Evolutionary conservation across 2,329 filamentous ascomycete species (phyloP), one percentile per base, ranked within the genome.

Genomic region (Teratosphaeria nubilosa): DNA sequence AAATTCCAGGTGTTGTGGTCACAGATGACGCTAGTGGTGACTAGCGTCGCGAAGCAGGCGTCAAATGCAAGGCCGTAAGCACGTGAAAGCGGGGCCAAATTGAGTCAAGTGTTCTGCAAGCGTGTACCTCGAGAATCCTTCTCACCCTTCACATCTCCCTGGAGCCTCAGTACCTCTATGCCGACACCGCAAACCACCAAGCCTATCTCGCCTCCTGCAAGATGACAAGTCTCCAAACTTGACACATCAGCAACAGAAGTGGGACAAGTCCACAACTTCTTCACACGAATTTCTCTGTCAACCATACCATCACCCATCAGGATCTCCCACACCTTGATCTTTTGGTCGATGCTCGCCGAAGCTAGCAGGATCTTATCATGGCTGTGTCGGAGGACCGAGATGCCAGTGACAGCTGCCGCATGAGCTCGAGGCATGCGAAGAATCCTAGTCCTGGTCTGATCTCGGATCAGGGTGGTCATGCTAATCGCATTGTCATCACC

Each of bases 401-500:
- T 70, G 2, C 72, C 74, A 4, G 87, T 91, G 51, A 91, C 77
- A 1, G 87, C 86, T 1, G 87, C 87, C 0, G 86, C 84, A 66
- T 94, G 89, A 0, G 87, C 86, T 1, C 78, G 77, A 25, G 76
- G 75, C 1, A 87, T 71, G 11, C 80, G 62, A 4, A 76, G 63
- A 1, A 73, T 74, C 1, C 58, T 52, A 4, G 6, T 30, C 11
- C 62, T 56, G 27, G 61, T 50, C 41, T 61, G 34, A 3, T 13
- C 6, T 6, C 27, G 14, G 22, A 24, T 30, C 32, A 30, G 79
- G 64, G 80, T 68, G 0, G 80, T 81, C 11, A 89, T 67, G 0
- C 82, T 86, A 0, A 97, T 72, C 3, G 87, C 86, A 61, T 94
- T 94, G 72, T 97, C 94, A 66, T 99, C 94, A 24, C 94, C 91